Conservation (phyloP, 202 grass and related monocot genomes). For the Carex arenaria region DNA sequence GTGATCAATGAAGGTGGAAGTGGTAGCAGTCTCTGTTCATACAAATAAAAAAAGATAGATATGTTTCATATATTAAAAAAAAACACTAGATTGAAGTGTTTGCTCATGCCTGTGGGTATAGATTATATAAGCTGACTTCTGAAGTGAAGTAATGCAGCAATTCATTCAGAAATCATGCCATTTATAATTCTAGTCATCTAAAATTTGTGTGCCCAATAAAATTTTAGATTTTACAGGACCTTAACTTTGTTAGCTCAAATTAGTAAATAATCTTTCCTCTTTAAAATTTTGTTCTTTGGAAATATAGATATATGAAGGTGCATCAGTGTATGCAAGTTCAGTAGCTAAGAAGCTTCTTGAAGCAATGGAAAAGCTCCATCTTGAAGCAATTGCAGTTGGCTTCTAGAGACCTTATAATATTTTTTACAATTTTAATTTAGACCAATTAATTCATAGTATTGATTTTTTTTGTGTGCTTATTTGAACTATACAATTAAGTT, state of each 20-base stretch:
- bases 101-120: not conserved
- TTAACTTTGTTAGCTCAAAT: not conserved
- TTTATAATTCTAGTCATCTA: not conserved
- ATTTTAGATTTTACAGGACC: not conserved
- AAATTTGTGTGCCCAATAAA: not conserved
- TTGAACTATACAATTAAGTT: not conserved
- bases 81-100: not conserved
- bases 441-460: not conserved
- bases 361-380: conserved; percentile 51
- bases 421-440: conserved; percentile 13
- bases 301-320: conserved; percentile 59
- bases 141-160: not conserved
- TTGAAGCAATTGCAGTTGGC: conserved; percentile 35
- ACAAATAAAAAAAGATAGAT: not conserved
- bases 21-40: not conserved
- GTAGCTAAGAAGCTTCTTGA: conserved; percentile 68
- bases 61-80: not conserved
- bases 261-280: not conserved
- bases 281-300: conserved; percentile 12
- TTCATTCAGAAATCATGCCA: conserved; percentile 5
- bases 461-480: not conserved
- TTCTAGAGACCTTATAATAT: not conserved
- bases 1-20: not conserved
- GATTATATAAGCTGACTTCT: not conserved
- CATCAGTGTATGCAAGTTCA: conserved; percentile 53